Conservation (phyloP, 352 stramenopile species). For the Globisporangium echinulatum region DNA sequence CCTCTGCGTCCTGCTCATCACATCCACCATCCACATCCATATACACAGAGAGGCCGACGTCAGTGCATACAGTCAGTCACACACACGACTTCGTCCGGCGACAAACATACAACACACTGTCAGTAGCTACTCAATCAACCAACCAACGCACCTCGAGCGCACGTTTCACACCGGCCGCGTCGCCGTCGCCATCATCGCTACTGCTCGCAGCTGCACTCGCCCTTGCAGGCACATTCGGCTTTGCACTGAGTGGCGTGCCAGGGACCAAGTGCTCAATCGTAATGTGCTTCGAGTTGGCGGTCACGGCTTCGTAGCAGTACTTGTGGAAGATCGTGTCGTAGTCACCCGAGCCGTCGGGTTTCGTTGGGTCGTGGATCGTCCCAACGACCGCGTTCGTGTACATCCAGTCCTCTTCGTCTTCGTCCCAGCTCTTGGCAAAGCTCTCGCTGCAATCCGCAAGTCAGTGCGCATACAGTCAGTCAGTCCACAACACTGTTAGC, state of each 20-base stretch:
- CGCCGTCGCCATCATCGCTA: slow-evolving; percentile 17
- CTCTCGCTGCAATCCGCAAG: slow-evolving; percentile 33
- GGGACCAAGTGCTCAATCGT: slow-evolving; percentile 70
- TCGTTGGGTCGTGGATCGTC: slow-evolving; percentile 48
- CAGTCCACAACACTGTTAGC: neutral
- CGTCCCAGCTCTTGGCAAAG: slow-evolving; percentile 80
- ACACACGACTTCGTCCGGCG: neutral
- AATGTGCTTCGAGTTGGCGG: slow-evolving; percentile 77
- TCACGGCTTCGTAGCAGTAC: slow-evolving; percentile 84
- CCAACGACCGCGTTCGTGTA: slow-evolving; percentile 84
- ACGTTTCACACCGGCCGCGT: slow-evolving; percentile 34
- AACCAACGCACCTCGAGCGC: slow-evolving; percentile 29
- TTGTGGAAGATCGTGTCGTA: slow-evolving; percentile 86
- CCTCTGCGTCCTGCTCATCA: slow-evolving; percentile 1
- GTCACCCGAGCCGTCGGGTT: slow-evolving; percentile 24
- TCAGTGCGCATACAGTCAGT: neutral
- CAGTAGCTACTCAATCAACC: too few species aligned
- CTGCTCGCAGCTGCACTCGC: slow-evolving; percentile 7
- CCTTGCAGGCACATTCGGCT: slow-evolving; percentile 12
- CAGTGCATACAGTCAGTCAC: neutral
- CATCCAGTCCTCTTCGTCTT: slow-evolving; percentile 89
- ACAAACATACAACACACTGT: neutral
- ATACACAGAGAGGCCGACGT: neutral
- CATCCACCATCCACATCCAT: slow-evolving; percentile 1
- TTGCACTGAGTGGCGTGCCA: slow-evolving; percentile 26